Percentiles rank a stretch among this genome's conserved stretches.
phyloP scores from a whole-genome alignment of 306 rosid genomes.

The Lathyrus aphaca region DNA sequence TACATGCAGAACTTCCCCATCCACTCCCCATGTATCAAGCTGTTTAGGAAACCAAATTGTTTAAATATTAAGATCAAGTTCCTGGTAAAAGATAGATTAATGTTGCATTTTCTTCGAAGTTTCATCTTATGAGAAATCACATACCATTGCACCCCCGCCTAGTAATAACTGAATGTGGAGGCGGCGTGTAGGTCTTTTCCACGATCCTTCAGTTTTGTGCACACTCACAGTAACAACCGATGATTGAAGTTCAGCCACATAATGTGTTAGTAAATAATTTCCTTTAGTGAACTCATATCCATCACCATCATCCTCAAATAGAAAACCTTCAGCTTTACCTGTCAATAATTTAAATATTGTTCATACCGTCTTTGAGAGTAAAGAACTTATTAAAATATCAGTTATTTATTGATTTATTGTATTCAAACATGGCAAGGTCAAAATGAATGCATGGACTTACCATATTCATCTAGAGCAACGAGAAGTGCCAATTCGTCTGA shows the following conservation, averaged over 20 bases:
- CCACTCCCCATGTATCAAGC: slow-evolving; percentile 82
- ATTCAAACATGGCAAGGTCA: slow-evolving; percentile 16
- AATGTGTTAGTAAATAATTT: slow-evolving; percentile 71
- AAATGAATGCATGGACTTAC: slow-evolving; percentile 45
- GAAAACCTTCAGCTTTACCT: slow-evolving; percentile 91
- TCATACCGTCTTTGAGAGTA: slow-evolving; percentile 3
- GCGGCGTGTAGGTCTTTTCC: slow-evolving; percentile 78
- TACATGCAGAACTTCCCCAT: slow-evolving; percentile 79
- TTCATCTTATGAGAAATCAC: slow-evolving; percentile 31
- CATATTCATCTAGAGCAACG: slow-evolving; percentile 83
- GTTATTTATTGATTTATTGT: slow-evolving; percentile 4
- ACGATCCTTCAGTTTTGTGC: slow-evolving; percentile 70
- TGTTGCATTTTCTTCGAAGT: slow-evolving; percentile 7
- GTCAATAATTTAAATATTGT: slow-evolving; percentile 37
- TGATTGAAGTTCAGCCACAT: slow-evolving; percentile 72
- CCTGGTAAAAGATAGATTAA: slow-evolving; percentile 17
- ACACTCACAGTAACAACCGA: slow-evolving; percentile 70
- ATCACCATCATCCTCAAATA: slow-evolving; percentile 95
- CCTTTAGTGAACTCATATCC: slow-evolving; percentile 84
- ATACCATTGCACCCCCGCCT: slow-evolving; percentile 89
- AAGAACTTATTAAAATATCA: slow-evolving; percentile 28
- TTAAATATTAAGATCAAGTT: slow-evolving; percentile 24
- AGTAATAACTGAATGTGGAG: slow-evolving; percentile 76
- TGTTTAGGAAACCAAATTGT: slow-evolving; percentile 40
- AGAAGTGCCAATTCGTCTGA: slow-evolving; percentile 79